These are phyloP conservation scores for Solanum corneliomulleri DNA, from an alignment of 257 asterid species.

Conservation along the genomic window DNA sequence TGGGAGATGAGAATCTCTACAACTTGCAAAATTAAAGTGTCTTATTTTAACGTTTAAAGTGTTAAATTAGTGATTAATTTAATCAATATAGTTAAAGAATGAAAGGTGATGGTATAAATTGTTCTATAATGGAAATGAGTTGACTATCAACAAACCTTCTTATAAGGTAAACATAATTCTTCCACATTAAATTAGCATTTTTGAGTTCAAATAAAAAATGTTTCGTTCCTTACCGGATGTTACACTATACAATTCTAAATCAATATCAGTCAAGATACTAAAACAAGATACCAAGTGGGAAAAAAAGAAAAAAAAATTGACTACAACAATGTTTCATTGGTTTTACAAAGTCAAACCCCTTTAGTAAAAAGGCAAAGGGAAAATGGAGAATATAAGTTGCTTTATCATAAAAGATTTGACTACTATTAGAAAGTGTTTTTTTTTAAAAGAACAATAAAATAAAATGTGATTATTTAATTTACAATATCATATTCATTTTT, in stretches of 20 bases:
- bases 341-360: background rate
- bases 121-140: background rate
- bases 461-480: background rate
- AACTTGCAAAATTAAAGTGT: background rate
- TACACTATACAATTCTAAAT: no score
- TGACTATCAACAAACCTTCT: background rate
- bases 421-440: background rate
- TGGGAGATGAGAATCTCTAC: background rate
- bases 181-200: background rate
- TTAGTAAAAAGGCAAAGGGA: background rate
- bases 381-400: background rate
- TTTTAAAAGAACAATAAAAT: background rate
- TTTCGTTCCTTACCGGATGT: background rate
- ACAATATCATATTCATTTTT: background rate
- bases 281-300: background rate
- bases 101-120: background rate
- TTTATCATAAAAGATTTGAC: background rate
- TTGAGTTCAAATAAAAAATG: background rate
- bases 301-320: background rate
- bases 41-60: background rate
- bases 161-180: background rate
- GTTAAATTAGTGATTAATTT: background rate
- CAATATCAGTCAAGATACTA: background rate
- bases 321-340: background rate
- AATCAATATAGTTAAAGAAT: background rate